Percentiles rank a stretch among this genome's conserved stretches.
Conservation (phyloP, 1,284 basidiomycete species). For the Microbotryomycetes sp. region DNA sequence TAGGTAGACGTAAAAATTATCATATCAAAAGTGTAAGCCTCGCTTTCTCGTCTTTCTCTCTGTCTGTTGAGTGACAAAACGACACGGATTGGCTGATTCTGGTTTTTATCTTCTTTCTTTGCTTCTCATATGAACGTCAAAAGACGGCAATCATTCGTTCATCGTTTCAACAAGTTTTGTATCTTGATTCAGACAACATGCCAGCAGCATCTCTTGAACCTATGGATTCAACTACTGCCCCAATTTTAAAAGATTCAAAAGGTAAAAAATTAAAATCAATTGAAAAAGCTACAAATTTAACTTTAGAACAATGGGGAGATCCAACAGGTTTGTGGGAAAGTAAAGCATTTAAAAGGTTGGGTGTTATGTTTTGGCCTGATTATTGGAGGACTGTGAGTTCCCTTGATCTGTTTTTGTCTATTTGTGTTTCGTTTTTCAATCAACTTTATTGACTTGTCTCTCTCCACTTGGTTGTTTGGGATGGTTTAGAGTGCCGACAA, state of each 20-base stretch:
- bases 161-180: conserved; percentile 48
- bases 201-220: conserved; percentile 33
- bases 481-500: conserved; percentile 42
- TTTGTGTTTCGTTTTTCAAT: too few species aligned
- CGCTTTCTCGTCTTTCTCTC: background rate
- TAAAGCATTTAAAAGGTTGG: conserved; percentile 42
- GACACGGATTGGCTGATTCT: too few species aligned
- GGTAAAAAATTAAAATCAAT: background rate
- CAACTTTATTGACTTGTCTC: too few species aligned
- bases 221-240: background rate
- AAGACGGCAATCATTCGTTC: conserved; percentile 45
- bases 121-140: background rate
- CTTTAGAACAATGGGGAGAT: conserved; percentile 46
- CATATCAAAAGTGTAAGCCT: conserved; percentile 39
- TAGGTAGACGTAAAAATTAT: conserved; percentile 25
- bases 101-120: background rate
- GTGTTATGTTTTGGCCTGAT: conserved; percentile 41
- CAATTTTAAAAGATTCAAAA: background rate
- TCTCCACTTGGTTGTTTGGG: too few species aligned
- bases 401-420: too few species aligned
- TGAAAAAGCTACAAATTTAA: conserved; percentile 24
- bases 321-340: conserved; percentile 36
- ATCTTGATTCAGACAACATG: conserved; percentile 48
- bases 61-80: too few species aligned
- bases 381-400: conserved; percentile 41